These are phyloP conservation scores for Hirschfeldia incana DNA, from an alignment of 345 rosid genomes.

Conservation along the genomic window DNA sequence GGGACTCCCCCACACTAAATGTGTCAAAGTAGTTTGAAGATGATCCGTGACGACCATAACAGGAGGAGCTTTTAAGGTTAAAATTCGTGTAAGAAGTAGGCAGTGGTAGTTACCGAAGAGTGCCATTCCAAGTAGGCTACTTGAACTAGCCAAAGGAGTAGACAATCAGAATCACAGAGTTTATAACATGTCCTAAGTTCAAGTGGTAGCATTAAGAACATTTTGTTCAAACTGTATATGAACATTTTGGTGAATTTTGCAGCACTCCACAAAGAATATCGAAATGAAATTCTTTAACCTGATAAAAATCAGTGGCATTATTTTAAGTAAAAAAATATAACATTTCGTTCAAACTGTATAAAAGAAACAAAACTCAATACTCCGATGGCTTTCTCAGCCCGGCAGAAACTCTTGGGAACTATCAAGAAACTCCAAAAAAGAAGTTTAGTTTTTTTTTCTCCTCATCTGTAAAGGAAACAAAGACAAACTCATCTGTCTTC, in stretches of 20 bases:
- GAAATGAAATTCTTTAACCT: conserved; percentile 43
- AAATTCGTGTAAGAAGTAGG: neutral
- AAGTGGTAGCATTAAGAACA: neutral
- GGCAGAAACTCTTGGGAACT: conserved; percentile 26
- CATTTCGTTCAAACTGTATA: conserved; percentile 29
- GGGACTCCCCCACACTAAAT: neutral
- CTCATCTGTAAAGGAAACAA: conserved; percentile 12
- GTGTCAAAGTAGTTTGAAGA: neutral
- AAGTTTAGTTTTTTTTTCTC: neutral
- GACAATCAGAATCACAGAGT: no score
- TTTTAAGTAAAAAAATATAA: conserved; percentile 27
- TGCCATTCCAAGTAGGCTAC: neutral
- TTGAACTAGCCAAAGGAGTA: neutral
- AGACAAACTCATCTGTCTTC: neutral
- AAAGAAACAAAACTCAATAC: conserved; percentile 6
- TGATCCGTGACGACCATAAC: neutral
- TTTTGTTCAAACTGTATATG: no score
- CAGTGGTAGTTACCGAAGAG: neutral
- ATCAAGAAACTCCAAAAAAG: conserved; percentile 22
- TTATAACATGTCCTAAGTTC: neutral
- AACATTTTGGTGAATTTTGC: no score
- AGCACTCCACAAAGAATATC: neutral
- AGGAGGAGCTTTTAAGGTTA: neutral
- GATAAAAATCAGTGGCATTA: conserved; percentile 31
- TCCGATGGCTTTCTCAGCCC: conserved; percentile 39